Conservation (phyloP, 1,284 basidiomycete species). For the Gymnopus androsaceus region DNA sequence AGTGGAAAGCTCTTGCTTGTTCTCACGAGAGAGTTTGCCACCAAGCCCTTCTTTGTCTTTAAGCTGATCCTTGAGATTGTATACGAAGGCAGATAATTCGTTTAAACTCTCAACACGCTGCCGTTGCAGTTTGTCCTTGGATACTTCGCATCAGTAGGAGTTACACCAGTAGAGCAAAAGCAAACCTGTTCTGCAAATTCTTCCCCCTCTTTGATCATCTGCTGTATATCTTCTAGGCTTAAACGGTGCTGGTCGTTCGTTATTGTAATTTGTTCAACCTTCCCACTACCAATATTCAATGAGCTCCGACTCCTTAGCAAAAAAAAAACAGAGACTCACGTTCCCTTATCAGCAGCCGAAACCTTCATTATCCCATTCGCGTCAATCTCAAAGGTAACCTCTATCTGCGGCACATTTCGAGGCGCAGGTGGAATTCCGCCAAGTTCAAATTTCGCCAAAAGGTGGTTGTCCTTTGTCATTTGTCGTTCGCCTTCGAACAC, state of each 20-base stretch:
- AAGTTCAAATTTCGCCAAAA: constrained; percentile 95
- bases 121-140: constrained; percentile 83
- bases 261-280: constrained; percentile 86
- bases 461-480: constrained; percentile 97
- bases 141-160: no score
- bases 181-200: no score
- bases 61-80: constrained; percentile 85
- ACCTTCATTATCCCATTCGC: constrained; percentile 93
- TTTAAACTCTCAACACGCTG: constrained; percentile 90
- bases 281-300: constrained; percentile 55
- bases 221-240: constrained; percentile 84
- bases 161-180: no score
- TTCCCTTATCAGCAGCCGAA: constrained; percentile 87
- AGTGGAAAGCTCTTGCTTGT: constrained; percentile 86
- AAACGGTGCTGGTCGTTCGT: constrained; percentile 87
- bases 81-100: constrained; percentile 75
- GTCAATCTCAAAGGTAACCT: constrained; percentile 94
- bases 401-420: constrained; percentile 93
- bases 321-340: constrained; percentile 49
- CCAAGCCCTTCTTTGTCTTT: constrained; percentile 88
- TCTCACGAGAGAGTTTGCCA: constrained; percentile 83
- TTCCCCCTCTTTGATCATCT: constrained; percentile 90
- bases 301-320: no score
- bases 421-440: constrained; percentile 92
- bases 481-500: constrained; percentile 96